Percentiles rank a stretch among this genome's conserved stretches.
Evolutionary conservation across 192 early-diverging fungal genomes (phyloP).

Genomic region (Backusella mclennaniae): DNA sequence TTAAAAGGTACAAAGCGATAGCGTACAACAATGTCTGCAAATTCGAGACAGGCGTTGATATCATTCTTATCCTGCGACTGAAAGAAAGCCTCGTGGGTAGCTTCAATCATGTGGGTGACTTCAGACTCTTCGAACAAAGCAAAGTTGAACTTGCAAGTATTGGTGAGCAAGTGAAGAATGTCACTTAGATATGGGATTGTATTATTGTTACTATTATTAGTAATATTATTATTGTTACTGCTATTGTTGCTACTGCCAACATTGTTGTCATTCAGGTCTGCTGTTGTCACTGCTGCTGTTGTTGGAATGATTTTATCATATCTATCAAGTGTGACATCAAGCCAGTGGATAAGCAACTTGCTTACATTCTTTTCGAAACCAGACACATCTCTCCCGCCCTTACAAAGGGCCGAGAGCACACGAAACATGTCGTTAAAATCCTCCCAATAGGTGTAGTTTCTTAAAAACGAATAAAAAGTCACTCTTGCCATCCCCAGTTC

Average conservation of each 20-base stretch:
- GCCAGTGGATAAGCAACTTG: constrained; percentile 48
- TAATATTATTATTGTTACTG: background rate
- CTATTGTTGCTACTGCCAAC: background rate
- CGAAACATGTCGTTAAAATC: constrained; percentile 52
- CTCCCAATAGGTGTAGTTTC: constrained; percentile 45
- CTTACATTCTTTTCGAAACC: constrained; percentile 59
- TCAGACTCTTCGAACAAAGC: constrained; percentile 55
- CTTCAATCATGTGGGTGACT: constrained; percentile 45
- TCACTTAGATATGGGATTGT: constrained; percentile 45
- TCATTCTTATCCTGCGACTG: constrained; percentile 42
- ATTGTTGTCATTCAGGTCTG: background rate
- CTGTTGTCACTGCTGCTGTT: background rate
- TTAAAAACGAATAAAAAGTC: constrained; percentile 53
- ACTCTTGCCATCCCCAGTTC: constrained; percentile 55
- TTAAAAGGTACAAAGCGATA: constrained; percentile 52
- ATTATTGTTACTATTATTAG: background rate
- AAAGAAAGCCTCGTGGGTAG: constrained; percentile 42
- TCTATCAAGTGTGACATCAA: constrained; percentile 43
- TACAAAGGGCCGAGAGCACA: constrained; percentile 48
- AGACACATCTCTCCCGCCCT: constrained; percentile 56
- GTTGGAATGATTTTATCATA: constrained; percentile 2
- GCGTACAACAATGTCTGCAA: constrained; percentile 55
- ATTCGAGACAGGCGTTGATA: constrained; percentile 41
- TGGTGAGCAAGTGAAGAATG: constrained; percentile 46
- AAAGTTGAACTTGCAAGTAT: constrained; percentile 56